A percentile compares a stretch with the other conserved stretches of the same genome.
These are phyloP conservation scores for Suhomyces guaymorum DNA, from an alignment of 1,139 yeast genomes.

Conservation along the genomic window DNA sequence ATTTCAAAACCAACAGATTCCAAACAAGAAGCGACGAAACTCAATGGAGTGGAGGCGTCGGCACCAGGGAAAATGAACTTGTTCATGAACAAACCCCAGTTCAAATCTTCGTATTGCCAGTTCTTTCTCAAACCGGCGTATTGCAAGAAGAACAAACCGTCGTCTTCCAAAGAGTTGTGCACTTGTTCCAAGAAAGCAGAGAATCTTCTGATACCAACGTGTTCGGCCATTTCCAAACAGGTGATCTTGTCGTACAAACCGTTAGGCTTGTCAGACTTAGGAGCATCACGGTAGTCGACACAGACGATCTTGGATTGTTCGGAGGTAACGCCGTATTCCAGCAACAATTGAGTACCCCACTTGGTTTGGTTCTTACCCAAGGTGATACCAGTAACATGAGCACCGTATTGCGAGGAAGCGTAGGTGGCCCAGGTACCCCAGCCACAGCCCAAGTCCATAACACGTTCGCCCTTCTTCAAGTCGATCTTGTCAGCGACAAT, in stretches of 20 bases:
- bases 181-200: slow-evolving; percentile 75
- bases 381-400: slow-evolving; percentile 86
- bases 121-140: slow-evolving; percentile 88
- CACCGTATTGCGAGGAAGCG: slow-evolving; percentile 82
- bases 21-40: slow-evolving; percentile 73
- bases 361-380: slow-evolving; percentile 88
- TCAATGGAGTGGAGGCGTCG: slow-evolving; percentile 92
- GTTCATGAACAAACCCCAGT: slow-evolving; percentile 96
- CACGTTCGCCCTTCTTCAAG: slow-evolving; percentile 66
- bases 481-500: slow-evolving; percentile 86
- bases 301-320: slow-evolving; percentile 79
- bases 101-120: slow-evolving; percentile 93
- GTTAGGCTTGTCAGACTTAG: slow-evolving; percentile 55
- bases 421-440: slow-evolving; percentile 93
- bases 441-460: slow-evolving; percentile 90
- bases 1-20: slow-evolving; percentile 88
- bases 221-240: slow-evolving; percentile 95
- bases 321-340: slow-evolving; percentile 63
- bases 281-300: slow-evolving; percentile 89
- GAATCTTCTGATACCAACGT: slow-evolving; percentile 89
- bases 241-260: slow-evolving; percentile 86
- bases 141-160: slow-evolving; percentile 84
- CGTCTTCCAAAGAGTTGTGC: slow-evolving; percentile 84
- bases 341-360: slow-evolving; percentile 78
- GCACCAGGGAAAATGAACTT: slow-evolving; percentile 97